Conservation (phyloP, 2,329 filamentous ascomycete genomes). For the Geosmithia flava region DNA sequence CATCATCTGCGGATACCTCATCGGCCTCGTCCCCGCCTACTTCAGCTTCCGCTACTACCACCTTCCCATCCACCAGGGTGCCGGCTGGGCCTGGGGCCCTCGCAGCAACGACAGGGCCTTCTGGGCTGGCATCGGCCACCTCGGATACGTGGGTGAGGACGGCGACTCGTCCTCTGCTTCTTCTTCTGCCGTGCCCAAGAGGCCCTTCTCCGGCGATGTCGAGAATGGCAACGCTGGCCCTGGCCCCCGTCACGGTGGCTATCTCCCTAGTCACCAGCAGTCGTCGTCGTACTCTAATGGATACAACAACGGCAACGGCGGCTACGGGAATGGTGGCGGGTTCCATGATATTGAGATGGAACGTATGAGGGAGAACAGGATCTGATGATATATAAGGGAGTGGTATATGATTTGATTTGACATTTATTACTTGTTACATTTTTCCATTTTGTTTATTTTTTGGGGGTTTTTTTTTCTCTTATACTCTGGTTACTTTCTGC, state of each 20-base stretch:
- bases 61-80: slow-evolving; percentile 58
- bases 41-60: slow-evolving; percentile 81
- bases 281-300: no score
- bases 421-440: not conserved
- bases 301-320: not conserved
- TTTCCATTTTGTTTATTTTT: not conserved
- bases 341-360: slow-evolving; percentile 4
- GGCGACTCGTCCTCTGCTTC: slow-evolving; percentile 6
- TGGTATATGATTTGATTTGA: not conserved
- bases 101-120: slow-evolving; percentile 63
- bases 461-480: no score
- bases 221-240: not conserved
- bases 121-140: slow-evolving; percentile 58
- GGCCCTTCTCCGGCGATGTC: not conserved
- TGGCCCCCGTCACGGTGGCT: not conserved
- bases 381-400: not conserved
- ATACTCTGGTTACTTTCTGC: no score
- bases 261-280: not conserved
- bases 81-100: slow-evolving; percentile 83
- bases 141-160: slow-evolving; percentile 38
- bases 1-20: slow-evolving; percentile 70
- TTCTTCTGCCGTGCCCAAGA: not conserved
- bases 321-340: not conserved
- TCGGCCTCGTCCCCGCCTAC: slow-evolving; percentile 60
- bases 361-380: slow-evolving; percentile 2